Evolutionary conservation across 257 asterid species (phyloP).

Genomic region (Solanum lignicaule): DNA sequence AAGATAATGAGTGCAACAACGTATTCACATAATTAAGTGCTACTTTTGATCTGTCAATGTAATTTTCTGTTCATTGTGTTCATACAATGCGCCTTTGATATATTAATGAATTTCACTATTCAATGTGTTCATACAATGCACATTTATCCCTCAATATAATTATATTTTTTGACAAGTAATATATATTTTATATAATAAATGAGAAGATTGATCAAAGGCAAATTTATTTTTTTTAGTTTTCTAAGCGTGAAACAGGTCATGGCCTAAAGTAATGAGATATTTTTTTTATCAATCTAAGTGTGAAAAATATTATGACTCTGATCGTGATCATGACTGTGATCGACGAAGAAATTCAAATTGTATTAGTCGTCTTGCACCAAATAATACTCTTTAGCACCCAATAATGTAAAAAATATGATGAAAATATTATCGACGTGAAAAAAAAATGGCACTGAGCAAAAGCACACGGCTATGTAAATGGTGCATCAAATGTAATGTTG

Average conservation of each 20-base stretch:
- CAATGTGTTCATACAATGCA: not conserved
- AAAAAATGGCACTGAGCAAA: too few relatives aligned
- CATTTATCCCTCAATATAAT: not conserved
- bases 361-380: not conserved
- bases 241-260: too few relatives aligned
- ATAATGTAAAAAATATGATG: too few relatives aligned
- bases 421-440: too few relatives aligned
- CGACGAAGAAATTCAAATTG: too few relatives aligned
- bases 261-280: too few relatives aligned
- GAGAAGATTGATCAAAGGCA: too few relatives aligned
- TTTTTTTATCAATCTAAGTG: too few relatives aligned
- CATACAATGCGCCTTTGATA: not conserved
- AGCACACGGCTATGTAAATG: too few relatives aligned
- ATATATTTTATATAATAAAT: too few relatives aligned
- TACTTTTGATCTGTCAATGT: not conserved
- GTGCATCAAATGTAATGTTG: too few relatives aligned
- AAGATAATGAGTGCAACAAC: not conserved
- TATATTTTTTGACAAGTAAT: not conserved
- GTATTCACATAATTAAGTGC: not conserved
- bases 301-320: fast-evolving
- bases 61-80: not conserved
- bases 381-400: not conserved
- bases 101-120: not conserved
- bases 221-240: too few relatives aligned
- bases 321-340: not conserved